phyloP scores from a whole-genome alignment of 75 land plant species.

The Sequoiadendron giganteum region DNA sequence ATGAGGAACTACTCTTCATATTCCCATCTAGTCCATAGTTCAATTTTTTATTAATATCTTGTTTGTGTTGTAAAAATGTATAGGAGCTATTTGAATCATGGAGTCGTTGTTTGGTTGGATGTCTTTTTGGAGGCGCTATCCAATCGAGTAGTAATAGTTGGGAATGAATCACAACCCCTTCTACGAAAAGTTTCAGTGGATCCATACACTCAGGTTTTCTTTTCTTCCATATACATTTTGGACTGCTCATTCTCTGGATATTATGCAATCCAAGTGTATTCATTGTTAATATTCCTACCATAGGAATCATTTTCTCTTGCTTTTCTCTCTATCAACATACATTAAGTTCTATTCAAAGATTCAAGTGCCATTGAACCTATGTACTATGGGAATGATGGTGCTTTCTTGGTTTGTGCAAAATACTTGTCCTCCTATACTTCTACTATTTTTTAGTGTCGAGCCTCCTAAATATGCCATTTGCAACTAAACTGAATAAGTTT shows the following conservation, averaged over 20 bases:
- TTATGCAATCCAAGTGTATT: background rate
- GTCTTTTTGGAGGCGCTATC: slow-evolving; percentile 90
- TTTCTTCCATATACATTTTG: background rate
- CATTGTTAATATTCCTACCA: background rate
- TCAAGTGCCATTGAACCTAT: no score
- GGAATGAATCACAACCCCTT: slow-evolving; percentile 78
- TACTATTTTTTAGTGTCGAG: background rate
- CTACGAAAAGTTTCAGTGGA: slow-evolving; percentile 55
- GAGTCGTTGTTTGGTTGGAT: slow-evolving; percentile 84
- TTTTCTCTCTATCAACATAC: no score
- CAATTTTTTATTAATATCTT: background rate
- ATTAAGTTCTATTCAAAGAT: background rate
- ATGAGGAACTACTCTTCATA: background rate
- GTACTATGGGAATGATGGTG: no score
- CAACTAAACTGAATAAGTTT: background rate
- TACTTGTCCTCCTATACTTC: background rate
- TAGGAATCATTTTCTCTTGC: background rate
- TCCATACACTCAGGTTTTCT: slow-evolving; percentile 56
- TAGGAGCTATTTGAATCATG: slow-evolving; percentile 79
- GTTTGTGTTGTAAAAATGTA: background rate
- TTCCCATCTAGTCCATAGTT: background rate
- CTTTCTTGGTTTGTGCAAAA: no score
- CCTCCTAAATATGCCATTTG: background rate
- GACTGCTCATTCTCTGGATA: background rate
- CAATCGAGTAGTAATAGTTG: slow-evolving; percentile 67